Base-by-base conservation (phyloP, 352 stramenopile species). In the Thraustochytrium sp. region DNA sequence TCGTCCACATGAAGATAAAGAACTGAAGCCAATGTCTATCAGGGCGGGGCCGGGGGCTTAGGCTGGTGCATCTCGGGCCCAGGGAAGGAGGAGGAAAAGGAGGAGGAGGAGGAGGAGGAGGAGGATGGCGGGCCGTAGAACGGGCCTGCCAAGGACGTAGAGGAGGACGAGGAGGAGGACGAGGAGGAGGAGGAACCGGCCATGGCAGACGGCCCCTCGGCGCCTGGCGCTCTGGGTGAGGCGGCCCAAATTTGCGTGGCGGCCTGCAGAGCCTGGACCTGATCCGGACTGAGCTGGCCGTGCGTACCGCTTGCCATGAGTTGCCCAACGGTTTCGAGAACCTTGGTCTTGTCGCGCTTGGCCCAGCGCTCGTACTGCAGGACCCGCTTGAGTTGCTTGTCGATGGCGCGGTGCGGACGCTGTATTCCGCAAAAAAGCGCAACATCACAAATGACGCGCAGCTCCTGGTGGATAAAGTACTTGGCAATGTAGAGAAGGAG, bases 311-410 rank as follows among this genome's bases (percentile, higher is more conserved):
- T 9, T 29, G 36, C 29, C 42, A 72, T 72, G 59, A 72, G 59
- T 18, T 38, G 9, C 26, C 31, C 11, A 29, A 72, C 40, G 16
- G 59, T 72, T 44, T 72, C 16, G 40, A 11, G 5, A 44, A 72
- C 59, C 11, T 34, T 18, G 16, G 9, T 21, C 21, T 34, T 3
- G 44, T 80, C 68, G 23, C 68, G 48, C 37, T 53, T 63, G 21
- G 68, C 53, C 68, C 68, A 80, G 18, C 53, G 48, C 9, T 80
- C 68, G 51, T 80, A 80, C 29, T 63, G 48, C 34, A 80, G 37
- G n/a, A 80, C 11, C 16, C 68, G 48, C 31, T 80, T 80, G 26
- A 80, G 68, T 31, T 80, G 68, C 44, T 80, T 80, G 38, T 80
- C 68, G 31, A 80, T 80, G 37, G 68, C 68, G 9, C 68, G 48